phyloP scores from a whole-genome alignment of 805 yeast species.

The Kuraishia ogatae region DNA sequence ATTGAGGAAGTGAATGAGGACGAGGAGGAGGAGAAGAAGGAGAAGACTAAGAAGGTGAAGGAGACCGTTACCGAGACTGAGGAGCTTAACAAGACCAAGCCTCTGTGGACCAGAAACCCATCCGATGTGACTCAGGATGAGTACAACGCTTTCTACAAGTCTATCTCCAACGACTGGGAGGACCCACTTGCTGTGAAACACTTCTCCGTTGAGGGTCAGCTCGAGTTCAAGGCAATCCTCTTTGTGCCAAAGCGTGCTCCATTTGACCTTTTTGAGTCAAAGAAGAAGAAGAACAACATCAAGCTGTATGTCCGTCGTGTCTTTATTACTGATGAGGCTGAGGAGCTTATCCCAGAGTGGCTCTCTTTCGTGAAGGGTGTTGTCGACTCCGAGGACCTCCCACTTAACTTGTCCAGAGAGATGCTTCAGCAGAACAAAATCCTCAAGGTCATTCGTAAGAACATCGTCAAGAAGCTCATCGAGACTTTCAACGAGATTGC shows the following conservation, averaged over 20 bases:
- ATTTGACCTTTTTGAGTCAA: slow-evolving; percentile 93
- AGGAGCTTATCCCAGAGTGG: slow-evolving; percentile 99
- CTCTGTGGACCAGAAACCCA: slow-evolving; percentile 99
- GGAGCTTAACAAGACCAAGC: slow-evolving; percentile 98
- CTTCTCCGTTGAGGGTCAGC: slow-evolving; percentile 99
- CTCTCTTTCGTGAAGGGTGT: slow-evolving; percentile 96
- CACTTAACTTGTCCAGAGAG: slow-evolving; percentile 99
- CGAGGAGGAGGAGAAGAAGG: slow-evolving; percentile 61
- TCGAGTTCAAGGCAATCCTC: slow-evolving; percentile 96
- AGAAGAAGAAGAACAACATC: slow-evolving; percentile 99
- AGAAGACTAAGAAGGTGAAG: slow-evolving; percentile 82
- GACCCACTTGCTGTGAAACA: slow-evolving; percentile 99
- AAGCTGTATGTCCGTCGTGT: slow-evolving; percentile 99
- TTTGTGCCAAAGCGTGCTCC: slow-evolving; percentile 99
- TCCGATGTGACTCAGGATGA: slow-evolving; percentile 96
- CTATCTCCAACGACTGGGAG: slow-evolving; percentile 99
- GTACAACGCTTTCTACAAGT: slow-evolving; percentile 98
- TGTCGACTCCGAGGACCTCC: slow-evolving; percentile 98
- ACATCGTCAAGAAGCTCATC: slow-evolving; percentile 95
- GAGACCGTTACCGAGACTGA: slow-evolving; percentile 93
- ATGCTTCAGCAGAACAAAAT: slow-evolving; percentile 99
- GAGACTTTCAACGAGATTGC: slow-evolving; percentile 99
- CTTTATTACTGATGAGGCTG: slow-evolving; percentile 99
- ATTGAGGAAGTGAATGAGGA: slow-evolving; percentile 69
- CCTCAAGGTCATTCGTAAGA: slow-evolving; percentile 98